Evolutionary conservation across 129 eudicot species (phyloP).

Genomic region (Logfia minima): DNA sequence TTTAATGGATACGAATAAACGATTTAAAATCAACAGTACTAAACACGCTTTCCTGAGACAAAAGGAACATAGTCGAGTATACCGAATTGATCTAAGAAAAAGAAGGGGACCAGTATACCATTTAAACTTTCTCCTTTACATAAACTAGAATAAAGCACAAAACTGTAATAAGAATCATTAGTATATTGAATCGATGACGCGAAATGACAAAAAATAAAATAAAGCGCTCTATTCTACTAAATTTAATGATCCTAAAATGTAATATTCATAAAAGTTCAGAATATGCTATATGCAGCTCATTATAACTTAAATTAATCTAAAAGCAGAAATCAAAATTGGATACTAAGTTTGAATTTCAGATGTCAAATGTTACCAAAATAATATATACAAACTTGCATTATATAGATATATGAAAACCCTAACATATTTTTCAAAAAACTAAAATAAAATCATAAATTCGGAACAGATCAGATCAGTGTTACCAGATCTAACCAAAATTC

Average conservation of each 20-base stretch:
- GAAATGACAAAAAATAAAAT: not conserved
- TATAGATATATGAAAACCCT: not conserved
- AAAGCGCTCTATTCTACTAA: not conserved
- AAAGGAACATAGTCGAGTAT: not conserved
- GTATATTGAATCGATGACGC: not conserved
- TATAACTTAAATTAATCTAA: not conserved
- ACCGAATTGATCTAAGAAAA: not conserved
- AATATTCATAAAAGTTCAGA: not conserved
- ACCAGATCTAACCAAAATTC: constrained; percentile 24
- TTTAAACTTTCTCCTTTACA: not conserved
- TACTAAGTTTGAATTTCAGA: not conserved
- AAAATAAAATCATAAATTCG: not conserved
- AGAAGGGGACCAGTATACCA: constrained; percentile 3
- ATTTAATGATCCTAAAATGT: not conserved
- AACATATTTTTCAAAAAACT: not conserved
- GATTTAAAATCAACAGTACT: not conserved
- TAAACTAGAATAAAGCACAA: constrained; percentile 9
- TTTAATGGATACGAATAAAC: not conserved
- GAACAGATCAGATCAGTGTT: constrained; percentile 5
- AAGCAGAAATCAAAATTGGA: not conserved
- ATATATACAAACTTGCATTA: too few species aligned
- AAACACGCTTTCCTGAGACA: not conserved
- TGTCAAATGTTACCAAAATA: not conserved
- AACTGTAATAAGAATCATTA: not conserved
- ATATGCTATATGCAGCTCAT: constrained; percentile 19